Conservation (phyloP, 1,284 basidiomycete genomes). For the Marasmius sp. region DNA sequence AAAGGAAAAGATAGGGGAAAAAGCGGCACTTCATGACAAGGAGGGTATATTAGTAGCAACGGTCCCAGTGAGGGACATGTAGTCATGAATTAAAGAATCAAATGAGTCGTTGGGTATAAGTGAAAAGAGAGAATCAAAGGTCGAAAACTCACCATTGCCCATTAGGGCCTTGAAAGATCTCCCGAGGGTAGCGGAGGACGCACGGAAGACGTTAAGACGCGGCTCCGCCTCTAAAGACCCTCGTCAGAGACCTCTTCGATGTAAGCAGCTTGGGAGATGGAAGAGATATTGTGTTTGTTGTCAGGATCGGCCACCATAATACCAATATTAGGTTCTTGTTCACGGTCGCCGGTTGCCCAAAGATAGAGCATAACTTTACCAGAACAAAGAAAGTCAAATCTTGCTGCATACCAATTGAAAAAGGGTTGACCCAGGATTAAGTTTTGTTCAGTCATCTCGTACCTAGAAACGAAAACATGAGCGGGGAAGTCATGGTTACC, state of each 20-base stretch:
- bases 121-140: slow-evolving; percentile 13
- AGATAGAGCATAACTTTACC: slow-evolving; percentile 14
- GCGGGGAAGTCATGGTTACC: neutral
- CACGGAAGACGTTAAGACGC: slow-evolving; percentile 10
- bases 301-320: slow-evolving; percentile 10
- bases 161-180: slow-evolving; percentile 16
- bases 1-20: too few species aligned
- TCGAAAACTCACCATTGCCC: slow-evolving; percentile 15
- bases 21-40: too few species aligned
- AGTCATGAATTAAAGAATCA: slow-evolving; percentile 13
- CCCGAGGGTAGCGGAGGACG: slow-evolving; percentile 15
- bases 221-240: slow-evolving; percentile 17
- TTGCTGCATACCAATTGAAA: slow-evolving; percentile 24
- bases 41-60: neutral
- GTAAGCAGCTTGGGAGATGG: neutral
- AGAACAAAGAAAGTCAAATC: slow-evolving; percentile 18
- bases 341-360: slow-evolving; percentile 17
- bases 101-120: slow-evolving; percentile 15
- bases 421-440: slow-evolving; percentile 29
- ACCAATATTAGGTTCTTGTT: neutral
- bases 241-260: slow-evolving; percentile 11
- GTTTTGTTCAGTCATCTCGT: slow-evolving; percentile 8
- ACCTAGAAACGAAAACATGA: neutral
- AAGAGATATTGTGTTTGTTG: slow-evolving; percentile 5
- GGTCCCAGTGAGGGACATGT: neutral